Conservation (phyloP, 1,139 yeast species). For the Kurtzmaniella quercitrusa region DNA sequence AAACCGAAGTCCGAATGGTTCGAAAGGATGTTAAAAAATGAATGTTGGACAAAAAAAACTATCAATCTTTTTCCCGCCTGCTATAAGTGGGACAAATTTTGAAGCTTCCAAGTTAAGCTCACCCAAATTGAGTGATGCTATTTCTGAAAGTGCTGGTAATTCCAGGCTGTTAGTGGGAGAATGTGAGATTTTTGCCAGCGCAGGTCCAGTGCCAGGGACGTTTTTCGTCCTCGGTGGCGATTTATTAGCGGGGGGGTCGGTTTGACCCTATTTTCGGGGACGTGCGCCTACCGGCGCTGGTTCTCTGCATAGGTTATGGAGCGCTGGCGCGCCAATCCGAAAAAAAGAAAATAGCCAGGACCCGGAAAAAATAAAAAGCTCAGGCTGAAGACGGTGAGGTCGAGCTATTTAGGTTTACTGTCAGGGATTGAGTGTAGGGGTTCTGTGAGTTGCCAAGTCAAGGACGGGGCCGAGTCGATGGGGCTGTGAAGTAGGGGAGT, state of each 20-base stretch:
- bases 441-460: too few species aligned
- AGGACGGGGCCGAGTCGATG: too few species aligned
- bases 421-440: too few species aligned
- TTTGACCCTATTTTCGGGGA: conserved; percentile 2
- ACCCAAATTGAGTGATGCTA: background rate
- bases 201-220: background rate
- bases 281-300: background rate
- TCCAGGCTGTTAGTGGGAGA: background rate
- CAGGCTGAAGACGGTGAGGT: too few species aligned
- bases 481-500: too few species aligned
- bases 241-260: background rate
- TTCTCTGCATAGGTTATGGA: background rate
- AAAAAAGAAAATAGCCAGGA: background rate
- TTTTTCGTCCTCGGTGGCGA: background rate
- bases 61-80: background rate
- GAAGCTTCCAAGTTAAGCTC: background rate
- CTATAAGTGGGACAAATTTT: background rate
- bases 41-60: background rate
- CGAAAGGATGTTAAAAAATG: background rate
- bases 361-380: background rate
- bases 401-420: too few species aligned
- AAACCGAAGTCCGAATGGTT: background rate
- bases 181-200: background rate
- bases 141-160: background rate
- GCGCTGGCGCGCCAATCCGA: background rate